Percentiles rank a stretch among this genome's conserved stretches.
These are phyloP conservation scores for Casuarina cunninghamiana DNA, from an alignment of 306 rosid species.

Conservation along the genomic window DNA sequence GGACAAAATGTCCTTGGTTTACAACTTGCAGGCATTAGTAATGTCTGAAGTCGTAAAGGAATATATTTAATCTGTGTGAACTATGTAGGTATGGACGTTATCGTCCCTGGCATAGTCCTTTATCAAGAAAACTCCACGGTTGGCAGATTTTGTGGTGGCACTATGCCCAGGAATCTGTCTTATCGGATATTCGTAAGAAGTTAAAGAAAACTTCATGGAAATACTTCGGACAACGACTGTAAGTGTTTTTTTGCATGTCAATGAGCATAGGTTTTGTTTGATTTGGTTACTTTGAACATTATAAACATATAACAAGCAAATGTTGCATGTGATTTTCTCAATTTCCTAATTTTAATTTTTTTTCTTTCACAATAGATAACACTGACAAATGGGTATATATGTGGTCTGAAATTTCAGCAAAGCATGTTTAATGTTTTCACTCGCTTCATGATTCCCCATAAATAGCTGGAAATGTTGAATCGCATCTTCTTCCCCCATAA, in stretches of 20 bases:
- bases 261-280: background rate
- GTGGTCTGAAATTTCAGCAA: background rate
- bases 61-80: conserved; percentile 24
- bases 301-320: background rate
- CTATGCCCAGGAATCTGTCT: conserved; percentile 86
- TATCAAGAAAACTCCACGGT: conserved; percentile 54
- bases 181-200: conserved; percentile 77
- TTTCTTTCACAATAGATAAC: background rate
- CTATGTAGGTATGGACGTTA: conserved; percentile 79
- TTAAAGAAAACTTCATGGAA: conserved; percentile 87
- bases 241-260: conserved; percentile 34
- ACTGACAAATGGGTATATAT: background rate
- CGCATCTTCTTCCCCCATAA: too few relatives aligned
- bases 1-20: background rate
- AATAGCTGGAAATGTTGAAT: background rate
- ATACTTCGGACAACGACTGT: conserved; percentile 84
- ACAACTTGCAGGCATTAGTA: conserved; percentile 8
- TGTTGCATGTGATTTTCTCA: background rate
- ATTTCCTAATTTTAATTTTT: conserved; percentile 13
- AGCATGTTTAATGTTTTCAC: background rate
- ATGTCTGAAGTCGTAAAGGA: conserved; percentile 3
- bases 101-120: conserved; percentile 80
- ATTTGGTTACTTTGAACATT: background rate
- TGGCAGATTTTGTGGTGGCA: conserved; percentile 94
- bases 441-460: background rate